Evolutionary conservation across 768 basidiomycete species (phyloP).

Genomic region (Naganishia kalamii): DNA sequence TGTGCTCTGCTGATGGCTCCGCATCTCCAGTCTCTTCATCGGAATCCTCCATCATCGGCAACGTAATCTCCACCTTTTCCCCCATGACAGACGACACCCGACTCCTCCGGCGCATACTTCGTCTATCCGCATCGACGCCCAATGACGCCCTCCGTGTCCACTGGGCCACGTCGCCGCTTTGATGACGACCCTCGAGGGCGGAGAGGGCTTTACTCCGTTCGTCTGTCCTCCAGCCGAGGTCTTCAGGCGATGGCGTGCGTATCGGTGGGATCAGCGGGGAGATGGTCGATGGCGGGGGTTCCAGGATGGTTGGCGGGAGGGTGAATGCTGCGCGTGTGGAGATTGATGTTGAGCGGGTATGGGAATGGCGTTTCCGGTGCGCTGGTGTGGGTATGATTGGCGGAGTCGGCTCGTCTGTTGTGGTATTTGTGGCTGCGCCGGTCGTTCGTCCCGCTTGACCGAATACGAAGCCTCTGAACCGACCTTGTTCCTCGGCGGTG

Average conservation of each 20-base stretch:
- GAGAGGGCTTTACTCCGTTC: neutral
- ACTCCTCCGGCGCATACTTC: neutral
- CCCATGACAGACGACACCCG: neutral
- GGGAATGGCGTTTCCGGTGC: neutral
- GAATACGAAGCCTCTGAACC: neutral
- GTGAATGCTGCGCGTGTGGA: slow-evolving; percentile 7
- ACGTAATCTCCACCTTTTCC: slow-evolving; percentile 6
- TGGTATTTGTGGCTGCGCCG: neutral
- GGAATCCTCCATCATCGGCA: neutral
- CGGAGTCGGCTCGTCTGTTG: neutral
- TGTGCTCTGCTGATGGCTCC: neutral
- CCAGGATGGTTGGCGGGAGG: neutral
- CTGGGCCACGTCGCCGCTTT: neutral
- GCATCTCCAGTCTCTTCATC: neutral
- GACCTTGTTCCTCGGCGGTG: neutral
- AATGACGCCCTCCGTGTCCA: neutral
- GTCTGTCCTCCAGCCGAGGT: neutral
- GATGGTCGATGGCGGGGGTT: neutral
- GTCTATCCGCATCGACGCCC: neutral
- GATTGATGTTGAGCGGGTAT: slow-evolving; percentile 8
- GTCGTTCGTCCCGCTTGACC: neutral
- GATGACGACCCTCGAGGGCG: neutral
- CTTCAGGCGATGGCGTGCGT: neutral
- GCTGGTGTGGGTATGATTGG: neutral
- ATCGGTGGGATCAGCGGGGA: neutral